Percentiles rank a stretch among this genome's conserved stretches.
Evolutionary conservation across 1,139 yeast genomes (phyloP).

Genomic region (Starmera stellimalicola): DNA sequence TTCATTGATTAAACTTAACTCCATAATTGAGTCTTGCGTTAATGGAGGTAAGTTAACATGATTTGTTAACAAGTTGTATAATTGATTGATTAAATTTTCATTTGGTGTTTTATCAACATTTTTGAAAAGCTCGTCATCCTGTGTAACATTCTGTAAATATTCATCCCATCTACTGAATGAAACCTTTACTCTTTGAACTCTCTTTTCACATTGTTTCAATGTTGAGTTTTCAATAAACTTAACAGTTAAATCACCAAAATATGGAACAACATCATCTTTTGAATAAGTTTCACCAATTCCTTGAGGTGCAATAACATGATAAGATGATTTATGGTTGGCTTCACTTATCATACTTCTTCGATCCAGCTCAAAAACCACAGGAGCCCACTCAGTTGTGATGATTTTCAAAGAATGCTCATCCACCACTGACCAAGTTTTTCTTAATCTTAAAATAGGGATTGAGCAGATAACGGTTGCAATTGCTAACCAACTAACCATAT

Average conservation of each 20-base stretch:
- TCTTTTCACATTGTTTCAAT: constrained; percentile 51
- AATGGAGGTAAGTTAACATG: constrained; percentile 25
- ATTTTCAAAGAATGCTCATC: constrained; percentile 50
- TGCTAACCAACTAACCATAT: constrained; percentile 93
- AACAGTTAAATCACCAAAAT: constrained; percentile 76
- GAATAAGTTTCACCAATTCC: constrained; percentile 75
- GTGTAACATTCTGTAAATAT: constrained; percentile 35
- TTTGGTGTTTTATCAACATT: constrained; percentile 20
- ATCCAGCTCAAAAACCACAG: constrained; percentile 83
- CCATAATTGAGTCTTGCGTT: constrained; percentile 25
- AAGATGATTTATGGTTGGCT: constrained; percentile 34
- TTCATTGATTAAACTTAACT: constrained; percentile 34
- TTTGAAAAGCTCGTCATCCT: constrained; percentile 27
- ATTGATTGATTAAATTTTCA: constrained; percentile 22
- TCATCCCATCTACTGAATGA: constrained; percentile 80
- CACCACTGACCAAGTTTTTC: constrained; percentile 69
- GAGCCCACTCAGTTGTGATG: constrained; percentile 84
- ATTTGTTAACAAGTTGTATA: constrained; percentile 27
- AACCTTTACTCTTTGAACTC: constrained; percentile 59
- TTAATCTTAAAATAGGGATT: constrained; percentile 67
- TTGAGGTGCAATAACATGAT: constrained; percentile 80
- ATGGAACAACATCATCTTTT: constrained; percentile 76
- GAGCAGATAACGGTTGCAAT: constrained; percentile 80
- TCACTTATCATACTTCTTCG: constrained; percentile 56
- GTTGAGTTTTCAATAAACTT: constrained; percentile 30